Evolutionary conservation across 192 early-diverging fungal genomes (phyloP), one percentile per base, ranked within the genome.

Genomic region (Backusella tuberculispora): DNA sequence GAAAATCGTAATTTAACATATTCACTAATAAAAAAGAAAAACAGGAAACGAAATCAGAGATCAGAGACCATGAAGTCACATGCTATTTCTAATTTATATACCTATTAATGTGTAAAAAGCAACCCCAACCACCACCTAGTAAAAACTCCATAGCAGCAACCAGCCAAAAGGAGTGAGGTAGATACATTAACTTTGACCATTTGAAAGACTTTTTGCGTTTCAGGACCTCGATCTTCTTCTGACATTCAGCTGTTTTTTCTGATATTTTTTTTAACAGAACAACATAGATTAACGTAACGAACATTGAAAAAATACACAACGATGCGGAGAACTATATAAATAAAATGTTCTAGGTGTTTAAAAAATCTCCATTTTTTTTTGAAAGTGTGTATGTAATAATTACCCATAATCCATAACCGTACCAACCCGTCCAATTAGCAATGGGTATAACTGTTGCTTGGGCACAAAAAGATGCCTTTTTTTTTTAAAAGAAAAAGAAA

Each of bases 1-100:
- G 81, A 85, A 71, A 91, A 94, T 9, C 90, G 88, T 67, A 91
- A 82, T 73, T 92, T 93, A 7, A 94, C 83, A 42, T 93, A 88
- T 78, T 94, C 91, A 69, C 90, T 89, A 75, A 37, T 43, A 63
- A 45, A 38, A 50, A 44, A 40, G n/a, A 67, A 42, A 71, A 15
- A 74, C n/a, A n/a, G 29, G 29, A 56, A 37, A 65, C 66, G 10
- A 68, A 42, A 42, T 69, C 17, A 50, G 34, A 40, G 53, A 42
- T 69, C 17, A 50, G 34, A 40, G 34, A 37, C 44, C 4, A 26
- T 47, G 19, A n/a, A 21, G 24, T n/a, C 26, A 12, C 37, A 43
- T 43, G 17, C 15, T 66, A 65, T 38, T 37, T 65, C 21, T 60
- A 17, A 24, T 60, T 4, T 69, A 65, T 48, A 56, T 69, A 83